Evolutionary conservation across 805 yeast species (phyloP), one percentile per base, ranked within the genome.

Genomic region (Metschnikowia dekortorum): DNA sequence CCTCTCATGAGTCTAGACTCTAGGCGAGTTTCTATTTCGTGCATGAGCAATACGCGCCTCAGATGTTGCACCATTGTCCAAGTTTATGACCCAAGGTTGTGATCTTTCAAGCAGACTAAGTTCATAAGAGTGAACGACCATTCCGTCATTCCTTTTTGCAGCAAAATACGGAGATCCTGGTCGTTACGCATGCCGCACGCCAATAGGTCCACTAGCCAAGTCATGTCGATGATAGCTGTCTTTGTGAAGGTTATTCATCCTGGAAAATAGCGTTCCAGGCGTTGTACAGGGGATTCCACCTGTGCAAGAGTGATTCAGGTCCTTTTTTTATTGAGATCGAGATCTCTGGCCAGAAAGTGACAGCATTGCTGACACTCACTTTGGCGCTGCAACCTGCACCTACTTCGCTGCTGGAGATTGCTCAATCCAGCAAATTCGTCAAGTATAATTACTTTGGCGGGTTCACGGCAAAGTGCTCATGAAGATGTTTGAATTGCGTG

Each of bases 381-480:
- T 43, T 59, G 11, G 50, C 56, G 2, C 46, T 35, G 33, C 54
- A 56, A 2, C 48, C 58, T 4, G 55, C 67, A 6, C 64, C 64
- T 8, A 51, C 50, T 32, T 49, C 53, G 16, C 68, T 73, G 9
- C 58, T 53, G 50, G 62, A 64, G 50, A 59, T 62, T 1, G 86
- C 89, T 1, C 69, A 70, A 0, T 66, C 97, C 1, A 88, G 86
- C 53, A 88, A 87, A 63, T 89, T 94, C 51, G 95, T 94, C 18
- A 84, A 84, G 36, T 94, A 92, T 69, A 91, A 94, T 63, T 92
- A 80, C 64, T 68, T 94, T 45, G 83, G 95, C 1, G 88, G 97
- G n/a, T 92, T 91, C 64, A 79, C 79, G 96, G 96, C 2, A 88
- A 83, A 58, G 97, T 92, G 2, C 86, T 91, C 3, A 87, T 92